Conservation (phyloP, 768 basidiomycete species). For the Boletellus sp. region DNA sequence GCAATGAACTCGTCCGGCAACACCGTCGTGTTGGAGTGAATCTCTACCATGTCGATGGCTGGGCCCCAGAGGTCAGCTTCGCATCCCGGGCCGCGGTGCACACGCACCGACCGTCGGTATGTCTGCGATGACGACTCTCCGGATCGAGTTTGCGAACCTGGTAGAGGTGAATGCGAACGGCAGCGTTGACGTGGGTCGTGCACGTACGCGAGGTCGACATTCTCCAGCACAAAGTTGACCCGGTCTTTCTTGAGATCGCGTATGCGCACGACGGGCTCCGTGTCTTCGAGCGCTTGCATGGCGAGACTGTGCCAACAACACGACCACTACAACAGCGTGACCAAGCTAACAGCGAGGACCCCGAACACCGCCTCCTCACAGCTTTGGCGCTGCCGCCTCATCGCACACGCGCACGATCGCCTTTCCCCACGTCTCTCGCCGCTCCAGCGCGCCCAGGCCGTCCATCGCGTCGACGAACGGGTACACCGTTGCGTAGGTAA, state of each 20-base stretch:
- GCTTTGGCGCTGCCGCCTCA: conserved; percentile 42
- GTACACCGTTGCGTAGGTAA: conserved; percentile 68
- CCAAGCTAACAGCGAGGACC: conserved; percentile 15
- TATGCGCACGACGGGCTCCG: conserved; percentile 73
- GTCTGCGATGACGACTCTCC: conserved; percentile 94
- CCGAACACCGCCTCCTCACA: conserved; percentile 33
- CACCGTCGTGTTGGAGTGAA: conserved; percentile 86
- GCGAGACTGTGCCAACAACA: conserved; percentile 1
- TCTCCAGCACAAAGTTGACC: conserved; percentile 90
- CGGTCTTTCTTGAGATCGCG: conserved; percentile 80
- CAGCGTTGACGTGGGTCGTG: not conserved
- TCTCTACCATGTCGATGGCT: conserved; percentile 98
- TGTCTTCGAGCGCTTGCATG: conserved; percentile 37
- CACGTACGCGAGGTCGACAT: conserved; percentile 92
- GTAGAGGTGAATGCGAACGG: conserved; percentile 8
- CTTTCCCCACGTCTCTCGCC: conserved; percentile 91
- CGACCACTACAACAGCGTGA: not conserved
- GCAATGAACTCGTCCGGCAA: conserved; percentile 97
- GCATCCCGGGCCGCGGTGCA: not conserved
- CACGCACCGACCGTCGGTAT: conserved; percentile 89
- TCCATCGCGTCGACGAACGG: conserved; percentile 62
- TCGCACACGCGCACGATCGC: conserved; percentile 64
- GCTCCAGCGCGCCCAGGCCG: conserved; percentile 73
- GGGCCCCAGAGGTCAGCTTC: conserved; percentile 6
- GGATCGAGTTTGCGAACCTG: conserved; percentile 91